Evolutionary conservation across 495 filamentous ascomycete genomes (phyloP).

Genomic region (Astrocystis sublimbata): DNA sequence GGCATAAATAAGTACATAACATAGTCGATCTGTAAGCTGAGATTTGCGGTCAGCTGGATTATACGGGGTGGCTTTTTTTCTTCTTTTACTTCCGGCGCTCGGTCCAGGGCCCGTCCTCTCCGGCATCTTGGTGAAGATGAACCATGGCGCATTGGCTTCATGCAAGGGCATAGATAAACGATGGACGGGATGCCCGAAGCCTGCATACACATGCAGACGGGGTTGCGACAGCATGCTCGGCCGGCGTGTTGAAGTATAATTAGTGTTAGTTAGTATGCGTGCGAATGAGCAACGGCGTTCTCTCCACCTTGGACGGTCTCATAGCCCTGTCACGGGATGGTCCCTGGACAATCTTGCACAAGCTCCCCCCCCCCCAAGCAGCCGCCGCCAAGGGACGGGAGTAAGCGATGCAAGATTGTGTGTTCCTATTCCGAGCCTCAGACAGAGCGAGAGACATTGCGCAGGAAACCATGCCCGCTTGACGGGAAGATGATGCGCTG

Average conservation of each 20-base stretch:
- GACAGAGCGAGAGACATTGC: not conserved
- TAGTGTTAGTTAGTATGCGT: no score
- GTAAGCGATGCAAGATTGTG: slow-evolving; percentile 18
- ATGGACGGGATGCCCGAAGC: slow-evolving; percentile 9
- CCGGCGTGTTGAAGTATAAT: slow-evolving; percentile 4
- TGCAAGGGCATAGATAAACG: slow-evolving; percentile 5
- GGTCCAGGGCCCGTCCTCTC: not conserved
- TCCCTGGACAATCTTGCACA: slow-evolving; percentile 7
- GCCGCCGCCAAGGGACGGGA: slow-evolving; percentile 6
- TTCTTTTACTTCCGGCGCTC: slow-evolving; percentile 5
- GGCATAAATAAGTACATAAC: no score
- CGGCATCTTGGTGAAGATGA: not conserved
- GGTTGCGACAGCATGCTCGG: slow-evolving; percentile 2
- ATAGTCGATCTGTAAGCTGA: not conserved
- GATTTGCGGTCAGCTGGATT: slow-evolving; percentile 3
- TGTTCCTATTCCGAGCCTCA: slow-evolving; percentile 19
- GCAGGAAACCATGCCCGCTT: slow-evolving; percentile 3
- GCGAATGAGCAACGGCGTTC: not conserved
- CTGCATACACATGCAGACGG: slow-evolving; percentile 6
- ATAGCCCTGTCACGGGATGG: slow-evolving; percentile 5
- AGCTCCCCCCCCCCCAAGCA: not conserved
- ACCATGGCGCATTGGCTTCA: not conserved
- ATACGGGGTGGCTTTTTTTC: not conserved
- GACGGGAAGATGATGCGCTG: slow-evolving; percentile 6
- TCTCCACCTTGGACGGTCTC: slow-evolving; percentile 6